A percentile compares a stretch with the other conserved stretches of the same genome.
These are phyloP conservation scores for Begonia masoniana DNA, from an alignment of 306 rosid species.

Conservation along the genomic window DNA sequence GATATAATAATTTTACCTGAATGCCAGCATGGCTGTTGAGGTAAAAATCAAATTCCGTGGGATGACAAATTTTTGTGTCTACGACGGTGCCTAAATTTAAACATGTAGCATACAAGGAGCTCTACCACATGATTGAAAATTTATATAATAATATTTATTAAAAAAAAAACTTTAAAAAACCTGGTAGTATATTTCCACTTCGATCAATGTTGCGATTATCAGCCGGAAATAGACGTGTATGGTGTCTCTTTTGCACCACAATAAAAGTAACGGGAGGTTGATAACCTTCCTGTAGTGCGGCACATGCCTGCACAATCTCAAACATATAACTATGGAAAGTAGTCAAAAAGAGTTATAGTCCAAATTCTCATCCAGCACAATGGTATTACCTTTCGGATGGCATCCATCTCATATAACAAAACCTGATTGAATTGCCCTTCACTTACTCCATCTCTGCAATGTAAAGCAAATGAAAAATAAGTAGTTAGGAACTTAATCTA, in stretches of 20 bases:
- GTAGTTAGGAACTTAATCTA: too few relatives aligned
- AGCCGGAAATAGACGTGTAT: constrained; percentile 49
- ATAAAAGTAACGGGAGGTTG: constrained; percentile 47
- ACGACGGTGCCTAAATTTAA: constrained; percentile 57
- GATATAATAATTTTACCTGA: constrained; percentile 22
- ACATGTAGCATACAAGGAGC: neutral
- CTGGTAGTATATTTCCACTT: constrained; percentile 81
- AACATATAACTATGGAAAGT: neutral
- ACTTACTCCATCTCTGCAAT: constrained; percentile 72
- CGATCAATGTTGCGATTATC: constrained; percentile 14
- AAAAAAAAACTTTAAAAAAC: constrained; percentile 11
- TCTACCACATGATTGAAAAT: too few relatives aligned
- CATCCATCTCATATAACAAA: constrained; percentile 64
- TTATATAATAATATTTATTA: too few relatives aligned
- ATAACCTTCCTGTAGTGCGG: constrained; percentile 29
- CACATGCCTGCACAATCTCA: constrained; percentile 42
- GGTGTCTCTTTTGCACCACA: constrained; percentile 74
- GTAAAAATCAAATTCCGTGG: constrained; percentile 55
- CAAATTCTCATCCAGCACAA: neutral
- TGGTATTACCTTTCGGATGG: constrained; percentile 52
- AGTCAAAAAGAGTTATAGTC: neutral
- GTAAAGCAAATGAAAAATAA: neutral
- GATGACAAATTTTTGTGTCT: constrained; percentile 50
- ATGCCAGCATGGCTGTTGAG: constrained; percentile 80
- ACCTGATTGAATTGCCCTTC: constrained; percentile 80